Evolutionary conservation across 1,284 basidiomycete genomes (phyloP).

Genomic region (Apiotrichum brassicae): DNA sequence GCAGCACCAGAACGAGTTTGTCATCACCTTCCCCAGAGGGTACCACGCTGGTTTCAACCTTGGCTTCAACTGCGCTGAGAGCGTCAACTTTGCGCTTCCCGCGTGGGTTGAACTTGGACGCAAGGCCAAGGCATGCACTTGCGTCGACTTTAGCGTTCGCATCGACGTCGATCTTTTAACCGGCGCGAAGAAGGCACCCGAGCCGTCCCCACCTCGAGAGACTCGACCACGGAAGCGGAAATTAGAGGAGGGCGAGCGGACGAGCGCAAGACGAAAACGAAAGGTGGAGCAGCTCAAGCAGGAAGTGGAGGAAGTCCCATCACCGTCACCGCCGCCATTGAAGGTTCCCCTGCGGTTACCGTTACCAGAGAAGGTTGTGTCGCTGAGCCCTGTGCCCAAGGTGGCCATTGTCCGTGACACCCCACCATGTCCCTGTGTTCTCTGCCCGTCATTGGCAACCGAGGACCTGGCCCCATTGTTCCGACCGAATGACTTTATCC

Average conservation of each 20-base stretch:
- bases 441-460: constrained; percentile 61
- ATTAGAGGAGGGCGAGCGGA: not conserved
- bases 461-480: constrained; percentile 59
- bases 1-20: constrained; percentile 87
- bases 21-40: constrained; percentile 89
- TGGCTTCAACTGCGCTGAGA: constrained; percentile 96
- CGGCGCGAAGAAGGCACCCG: not conserved
- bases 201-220: not conserved
- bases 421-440: constrained; percentile 58
- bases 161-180: constrained; percentile 81
- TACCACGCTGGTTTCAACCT: constrained; percentile 97
- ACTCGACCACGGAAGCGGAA: not conserved
- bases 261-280: not conserved
- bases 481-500: constrained; percentile 18
- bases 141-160: constrained; percentile 77
- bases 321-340: not conserved
- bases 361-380: constrained; percentile 1
- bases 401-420: constrained; percentile 1
- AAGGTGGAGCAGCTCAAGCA: not conserved
- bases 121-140: constrained; percentile 73
- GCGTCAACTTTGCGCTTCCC: constrained; percentile 94
- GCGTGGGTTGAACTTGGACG: constrained; percentile 88
- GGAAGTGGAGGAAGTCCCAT: no score
- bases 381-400: constrained; percentile 4
- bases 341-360: not conserved